Percentiles rank a stretch among this genome's conserved stretches.
phyloP scores from a whole-genome alignment of 768 basidiomycete species.

The Tulasnella calospora region DNA sequence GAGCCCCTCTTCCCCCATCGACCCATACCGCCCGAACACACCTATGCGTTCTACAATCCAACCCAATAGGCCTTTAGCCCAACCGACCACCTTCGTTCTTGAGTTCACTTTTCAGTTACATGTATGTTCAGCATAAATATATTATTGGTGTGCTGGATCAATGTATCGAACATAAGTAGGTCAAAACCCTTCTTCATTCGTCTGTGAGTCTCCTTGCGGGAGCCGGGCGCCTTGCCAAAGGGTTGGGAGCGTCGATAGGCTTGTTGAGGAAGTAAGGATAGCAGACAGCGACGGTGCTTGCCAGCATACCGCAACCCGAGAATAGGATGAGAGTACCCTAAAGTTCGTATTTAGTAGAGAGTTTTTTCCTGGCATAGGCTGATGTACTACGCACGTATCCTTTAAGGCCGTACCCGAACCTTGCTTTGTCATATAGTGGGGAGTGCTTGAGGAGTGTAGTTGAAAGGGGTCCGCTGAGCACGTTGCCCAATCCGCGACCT shows the following conservation, averaged over 20 bases:
- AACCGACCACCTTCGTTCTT: not conserved
- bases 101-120: not conserved
- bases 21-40: conserved; percentile 33
- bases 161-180: not conserved
- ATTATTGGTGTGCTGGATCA: not conserved
- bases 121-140: not conserved
- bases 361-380: not conserved
- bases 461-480: conserved; percentile 21
- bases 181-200: not conserved
- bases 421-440: conserved; percentile 19
- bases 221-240: not conserved
- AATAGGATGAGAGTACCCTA: conserved; percentile 24
- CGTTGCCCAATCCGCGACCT: conserved; percentile 25
- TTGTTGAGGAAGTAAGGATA: conserved; percentile 18
- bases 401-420: conserved; percentile 22
- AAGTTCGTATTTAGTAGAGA: not conserved
- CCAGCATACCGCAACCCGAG: conserved; percentile 20
- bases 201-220: not conserved
- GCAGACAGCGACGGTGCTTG: conserved; percentile 17
- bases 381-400: conserved; percentile 19
- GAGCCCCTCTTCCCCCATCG: conserved; percentile 73
- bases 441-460: conserved; percentile 20
- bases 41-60: not conserved
- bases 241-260: not conserved
- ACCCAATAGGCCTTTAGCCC: not conserved